A percentile compares a stretch with the other conserved stretches of the same genome.
Conservation (phyloP, 1,284 basidiomycete species). For the Meira nashicola region DNA sequence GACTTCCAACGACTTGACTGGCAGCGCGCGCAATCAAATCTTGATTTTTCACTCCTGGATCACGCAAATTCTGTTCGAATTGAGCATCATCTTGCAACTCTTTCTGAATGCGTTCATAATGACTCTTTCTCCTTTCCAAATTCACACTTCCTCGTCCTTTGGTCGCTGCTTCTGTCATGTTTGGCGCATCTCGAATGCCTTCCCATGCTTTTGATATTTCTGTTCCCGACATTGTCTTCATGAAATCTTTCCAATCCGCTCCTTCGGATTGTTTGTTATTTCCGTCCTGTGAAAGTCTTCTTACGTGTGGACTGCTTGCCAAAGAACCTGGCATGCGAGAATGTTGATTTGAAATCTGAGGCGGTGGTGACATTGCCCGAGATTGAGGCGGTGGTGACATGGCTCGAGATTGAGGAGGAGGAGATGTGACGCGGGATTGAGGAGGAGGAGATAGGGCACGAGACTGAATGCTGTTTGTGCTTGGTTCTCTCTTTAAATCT, state of each 20-base stretch:
- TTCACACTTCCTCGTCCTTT: slow-evolving; percentile 1
- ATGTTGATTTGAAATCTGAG: too few relatives aligned
- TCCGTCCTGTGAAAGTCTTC: neutral
- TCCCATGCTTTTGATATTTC: slow-evolving; percentile 39
- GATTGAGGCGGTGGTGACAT: slow-evolving; percentile 16
- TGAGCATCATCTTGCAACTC: slow-evolving; percentile 43
- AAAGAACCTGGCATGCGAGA: neutral
- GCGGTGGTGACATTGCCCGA: neutral
- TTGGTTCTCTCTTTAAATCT: neutral
- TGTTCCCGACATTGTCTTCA: slow-evolving; percentile 37
- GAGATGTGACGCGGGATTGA: neutral
- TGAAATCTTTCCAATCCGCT: slow-evolving; percentile 39
- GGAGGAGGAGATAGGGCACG: neutral
- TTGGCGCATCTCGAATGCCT: slow-evolving; percentile 9
- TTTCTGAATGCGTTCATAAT: slow-evolving; percentile 30
- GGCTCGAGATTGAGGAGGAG: slow-evolving; percentile 11
- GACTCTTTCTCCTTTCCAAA: slow-evolving; percentile 24
- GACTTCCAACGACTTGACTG: slow-evolving; percentile 36
- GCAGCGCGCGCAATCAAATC: slow-evolving; percentile 40
- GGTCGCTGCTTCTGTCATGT: slow-evolving; percentile 4
- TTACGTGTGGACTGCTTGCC: neutral
- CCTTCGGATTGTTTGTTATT: slow-evolving; percentile 3
- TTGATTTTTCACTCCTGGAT: slow-evolving; percentile 29
- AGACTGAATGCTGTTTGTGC: neutral
- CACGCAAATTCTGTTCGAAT: slow-evolving; percentile 29